phyloP scores from a whole-genome alignment of 441 rosid species.

The Erodium chrysanthum region DNA sequence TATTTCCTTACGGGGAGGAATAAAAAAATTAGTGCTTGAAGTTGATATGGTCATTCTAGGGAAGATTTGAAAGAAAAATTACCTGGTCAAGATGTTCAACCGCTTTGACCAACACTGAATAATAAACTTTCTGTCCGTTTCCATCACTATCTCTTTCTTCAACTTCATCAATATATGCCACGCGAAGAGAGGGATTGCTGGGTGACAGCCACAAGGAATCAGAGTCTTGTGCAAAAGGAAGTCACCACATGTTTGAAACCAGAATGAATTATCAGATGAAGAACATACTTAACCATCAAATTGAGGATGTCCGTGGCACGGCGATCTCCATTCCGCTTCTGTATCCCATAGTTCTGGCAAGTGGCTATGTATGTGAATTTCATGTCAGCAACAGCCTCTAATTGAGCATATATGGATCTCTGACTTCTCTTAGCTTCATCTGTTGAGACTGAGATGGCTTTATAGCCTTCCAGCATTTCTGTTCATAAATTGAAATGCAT shows the following conservation, averaged over 20 bases:
- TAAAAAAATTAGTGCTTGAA: constrained; percentile 7
- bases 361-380: constrained; percentile 96
- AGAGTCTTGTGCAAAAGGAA: constrained; percentile 4
- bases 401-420: constrained; percentile 4
- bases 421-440: constrained; percentile 6
- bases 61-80: constrained; percentile 17
- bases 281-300: constrained; percentile 91
- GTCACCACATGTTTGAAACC: not conserved
- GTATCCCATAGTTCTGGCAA: constrained; percentile 90
- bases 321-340: constrained; percentile 87
- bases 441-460: constrained; percentile 10
- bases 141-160: constrained; percentile 71
- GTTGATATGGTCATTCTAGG: constrained; percentile 4
- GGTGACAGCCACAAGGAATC: constrained; percentile 20
- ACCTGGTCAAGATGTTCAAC: constrained; percentile 93
- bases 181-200: constrained; percentile 89
- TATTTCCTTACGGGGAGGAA: constrained; percentile 49
- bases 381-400: constrained; percentile 91
- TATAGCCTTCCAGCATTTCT: constrained; percentile 11
- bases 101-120: constrained; percentile 87
- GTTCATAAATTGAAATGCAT: constrained; percentile 22
- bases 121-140: constrained; percentile 65
- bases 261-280: constrained; percentile 14
- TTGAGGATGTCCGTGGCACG: constrained; percentile 92
- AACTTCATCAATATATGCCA: constrained; percentile 91